Conservation (phyloP, 2,329 filamentous ascomycete species). For the Colletotrichum cordylinicola region DNA sequence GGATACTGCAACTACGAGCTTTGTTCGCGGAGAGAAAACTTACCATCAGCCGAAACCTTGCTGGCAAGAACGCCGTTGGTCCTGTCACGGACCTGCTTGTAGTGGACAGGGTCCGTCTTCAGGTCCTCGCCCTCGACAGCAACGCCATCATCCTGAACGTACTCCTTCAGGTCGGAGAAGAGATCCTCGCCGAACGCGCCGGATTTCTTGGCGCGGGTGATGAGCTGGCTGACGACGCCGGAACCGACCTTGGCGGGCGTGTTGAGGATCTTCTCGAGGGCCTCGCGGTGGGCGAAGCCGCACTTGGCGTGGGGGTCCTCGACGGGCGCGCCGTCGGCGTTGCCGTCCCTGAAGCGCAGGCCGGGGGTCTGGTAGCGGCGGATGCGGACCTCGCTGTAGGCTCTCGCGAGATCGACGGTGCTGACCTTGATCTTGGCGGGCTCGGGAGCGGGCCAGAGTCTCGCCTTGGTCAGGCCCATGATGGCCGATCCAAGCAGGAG, state of each 20-base stretch:
- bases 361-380: constrained; percentile 20
- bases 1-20: not conserved
- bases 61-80: not conserved
- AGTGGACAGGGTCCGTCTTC: constrained; percentile 17
- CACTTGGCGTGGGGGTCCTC: constrained; percentile 17
- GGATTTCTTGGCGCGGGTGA: constrained; percentile 15
- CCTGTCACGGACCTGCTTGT: constrained; percentile 12
- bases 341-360: constrained; percentile 14
- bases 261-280: constrained; percentile 17
- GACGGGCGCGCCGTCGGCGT: not conserved
- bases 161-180: constrained; percentile 14
- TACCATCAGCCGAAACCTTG: constrained; percentile 15
- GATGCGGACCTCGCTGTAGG: constrained; percentile 16
- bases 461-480: constrained; percentile 17
- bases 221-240: constrained; percentile 10
- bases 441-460: constrained; percentile 13
- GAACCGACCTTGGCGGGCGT: constrained; percentile 14
- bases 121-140: constrained; percentile 16
- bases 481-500: constrained; percentile 20
- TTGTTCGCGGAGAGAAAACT: not conserved
- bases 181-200: constrained; percentile 16
- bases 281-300: constrained; percentile 17
- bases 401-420: constrained; percentile 14
- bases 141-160: constrained; percentile 14
- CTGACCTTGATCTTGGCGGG: constrained; percentile 17